Conservation (phyloP, 495 filamentous ascomycete genomes). For the Aspergillus carlsbadensis region DNA sequence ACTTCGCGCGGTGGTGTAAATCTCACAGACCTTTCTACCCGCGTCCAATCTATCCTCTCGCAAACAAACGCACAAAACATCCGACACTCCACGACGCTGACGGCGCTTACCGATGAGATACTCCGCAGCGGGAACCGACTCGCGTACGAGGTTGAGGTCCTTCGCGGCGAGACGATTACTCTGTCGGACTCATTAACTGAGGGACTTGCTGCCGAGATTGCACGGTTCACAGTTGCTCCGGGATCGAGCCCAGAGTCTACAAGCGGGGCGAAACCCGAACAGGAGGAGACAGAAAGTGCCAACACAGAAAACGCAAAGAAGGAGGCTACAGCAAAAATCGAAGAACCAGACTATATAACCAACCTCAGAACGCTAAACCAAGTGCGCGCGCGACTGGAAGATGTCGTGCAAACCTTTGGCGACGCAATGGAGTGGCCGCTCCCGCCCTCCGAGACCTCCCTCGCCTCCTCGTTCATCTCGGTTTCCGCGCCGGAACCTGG, state of each 20-base stretch:
- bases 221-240: constrained; percentile 57
- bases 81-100: constrained; percentile 77
- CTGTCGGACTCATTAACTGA: constrained; percentile 76
- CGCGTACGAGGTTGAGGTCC: constrained; percentile 91
- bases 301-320: constrained; percentile 7
- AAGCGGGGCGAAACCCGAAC: background rate
- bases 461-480: constrained; percentile 75
- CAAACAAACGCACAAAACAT: constrained; percentile 86
- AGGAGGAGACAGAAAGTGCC: constrained; percentile 5
- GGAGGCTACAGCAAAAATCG: background rate
- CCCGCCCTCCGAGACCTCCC: constrained; percentile 71
- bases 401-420: constrained; percentile 84
- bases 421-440: constrained; percentile 92
- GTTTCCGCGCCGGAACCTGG: constrained; percentile 74
- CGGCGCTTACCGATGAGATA: constrained; percentile 91
- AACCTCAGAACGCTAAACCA: constrained; percentile 78
- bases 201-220: constrained; percentile 64
- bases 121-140: constrained; percentile 80
- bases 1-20: constrained; percentile 51
- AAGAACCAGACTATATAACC: constrained; percentile 68
- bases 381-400: constrained; percentile 78
- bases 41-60: constrained; percentile 80
- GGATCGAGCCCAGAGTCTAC: constrained; percentile 16
- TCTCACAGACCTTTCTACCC: constrained; percentile 72
- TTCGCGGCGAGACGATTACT: constrained; percentile 79